These are phyloP conservation scores for Blastobotrys aristatus DNA, from an alignment of 1,139 yeast genomes.

Conservation along the genomic window DNA sequence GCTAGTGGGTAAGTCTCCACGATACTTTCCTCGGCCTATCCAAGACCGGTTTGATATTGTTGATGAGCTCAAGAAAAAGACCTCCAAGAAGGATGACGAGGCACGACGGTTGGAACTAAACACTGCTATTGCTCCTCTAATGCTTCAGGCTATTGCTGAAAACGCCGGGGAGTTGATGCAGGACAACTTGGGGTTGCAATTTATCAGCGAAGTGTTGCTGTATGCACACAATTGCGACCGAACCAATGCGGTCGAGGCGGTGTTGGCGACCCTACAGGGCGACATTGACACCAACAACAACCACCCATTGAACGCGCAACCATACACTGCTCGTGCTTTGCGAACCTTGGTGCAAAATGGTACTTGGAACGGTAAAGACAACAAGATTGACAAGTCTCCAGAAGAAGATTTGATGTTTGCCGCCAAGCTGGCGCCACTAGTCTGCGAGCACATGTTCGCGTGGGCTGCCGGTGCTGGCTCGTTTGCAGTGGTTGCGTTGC, in stretches of 20 bases:
- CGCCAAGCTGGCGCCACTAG: constrained; percentile 44
- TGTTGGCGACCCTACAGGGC: constrained; percentile 33
- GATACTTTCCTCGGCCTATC: constrained; percentile 71
- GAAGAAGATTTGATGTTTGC: constrained; percentile 64
- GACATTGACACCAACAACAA: constrained; percentile 46
- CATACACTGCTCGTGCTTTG: constrained; percentile 71
- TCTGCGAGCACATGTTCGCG: constrained; percentile 44
- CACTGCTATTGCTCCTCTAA: constrained; percentile 58
- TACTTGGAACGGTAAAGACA: constrained; percentile 61
- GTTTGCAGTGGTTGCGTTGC: constrained; percentile 60
- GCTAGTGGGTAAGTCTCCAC: constrained; percentile 72
- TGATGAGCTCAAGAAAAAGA: constrained; percentile 54
- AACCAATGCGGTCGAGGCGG: constrained; percentile 59
- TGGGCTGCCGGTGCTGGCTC: constrained; percentile 80
- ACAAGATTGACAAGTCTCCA: constrained; percentile 45
- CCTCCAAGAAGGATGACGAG: constrained; percentile 78
- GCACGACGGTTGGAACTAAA: constrained; percentile 69
- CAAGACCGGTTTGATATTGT: constrained; percentile 57
- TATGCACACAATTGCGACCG: constrained; percentile 48
- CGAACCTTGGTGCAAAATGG: constrained; percentile 75
- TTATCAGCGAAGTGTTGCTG: constrained; percentile 67
- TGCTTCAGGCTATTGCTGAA: constrained; percentile 52
- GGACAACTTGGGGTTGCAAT: constrained; percentile 79
- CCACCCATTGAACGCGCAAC: constrained; percentile 59
- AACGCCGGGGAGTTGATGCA: constrained; percentile 48